These are phyloP conservation scores for Curvularia eragrostidis DNA, from an alignment of 2,329 filamentous ascomycete species.

Conservation along the genomic window DNA sequence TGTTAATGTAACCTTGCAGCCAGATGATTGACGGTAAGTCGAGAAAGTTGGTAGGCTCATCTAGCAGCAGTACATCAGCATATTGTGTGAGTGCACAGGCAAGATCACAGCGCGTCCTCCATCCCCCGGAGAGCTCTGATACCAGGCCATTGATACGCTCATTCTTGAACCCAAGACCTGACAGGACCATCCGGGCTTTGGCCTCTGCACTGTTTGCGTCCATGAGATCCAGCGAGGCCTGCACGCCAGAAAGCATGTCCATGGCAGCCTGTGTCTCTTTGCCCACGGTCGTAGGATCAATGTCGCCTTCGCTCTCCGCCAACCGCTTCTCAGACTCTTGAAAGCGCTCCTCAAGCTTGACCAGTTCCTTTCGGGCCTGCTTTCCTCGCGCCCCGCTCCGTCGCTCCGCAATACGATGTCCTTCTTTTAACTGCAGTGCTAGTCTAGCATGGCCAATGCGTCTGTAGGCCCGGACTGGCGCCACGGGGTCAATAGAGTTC, in stretches of 20 bases:
- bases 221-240: conserved; percentile 68
- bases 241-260: conserved; percentile 72
- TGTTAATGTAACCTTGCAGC: conserved; percentile 75
- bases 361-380: conserved; percentile 76
- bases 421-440: conserved; percentile 68
- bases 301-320: conserved; percentile 62
- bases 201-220: conserved; percentile 69
- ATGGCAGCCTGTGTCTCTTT: conserved; percentile 72
- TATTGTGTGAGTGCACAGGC: conserved; percentile 70
- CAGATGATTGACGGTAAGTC: conserved; percentile 85
- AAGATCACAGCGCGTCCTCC: conserved; percentile 54
- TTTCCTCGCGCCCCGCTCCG: conserved; percentile 77
- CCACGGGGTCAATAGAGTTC: conserved; percentile 60
- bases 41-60: conserved; percentile 88
- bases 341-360: conserved; percentile 71
- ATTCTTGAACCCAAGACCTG: conserved; percentile 75
- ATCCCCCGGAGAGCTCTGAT: conserved; percentile 72
- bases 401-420: conserved; percentile 75
- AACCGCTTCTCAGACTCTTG: conserved; percentile 61
- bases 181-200: conserved; percentile 66
- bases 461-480: conserved; percentile 67
- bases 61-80: conserved; percentile 78
- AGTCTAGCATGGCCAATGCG: conserved; percentile 68
- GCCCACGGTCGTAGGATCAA: conserved; percentile 64
- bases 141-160: conserved; percentile 65